phyloP scores from a whole-genome alignment of 2,329 filamentous ascomycete genomes.

The Fonsecaea erecta region DNA sequence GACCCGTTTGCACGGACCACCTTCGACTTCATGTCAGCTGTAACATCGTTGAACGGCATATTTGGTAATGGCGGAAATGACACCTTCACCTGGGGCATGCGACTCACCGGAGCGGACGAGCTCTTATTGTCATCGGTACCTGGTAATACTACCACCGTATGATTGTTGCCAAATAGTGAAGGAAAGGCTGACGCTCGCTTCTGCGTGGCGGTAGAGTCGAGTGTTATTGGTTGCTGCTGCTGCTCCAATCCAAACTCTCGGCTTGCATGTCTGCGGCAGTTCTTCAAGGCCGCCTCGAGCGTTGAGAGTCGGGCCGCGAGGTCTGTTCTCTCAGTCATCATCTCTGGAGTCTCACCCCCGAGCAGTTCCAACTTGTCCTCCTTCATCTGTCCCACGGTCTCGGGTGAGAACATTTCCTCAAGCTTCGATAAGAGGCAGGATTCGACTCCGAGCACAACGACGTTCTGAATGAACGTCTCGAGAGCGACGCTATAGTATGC shows the following conservation, averaged over 20 bases:
- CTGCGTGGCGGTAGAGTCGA: neutral
- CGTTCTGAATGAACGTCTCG: constrained; percentile 45
- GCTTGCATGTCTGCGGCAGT: constrained; percentile 16
- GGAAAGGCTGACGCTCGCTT: too few species aligned
- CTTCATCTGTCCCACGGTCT: constrained; percentile 42
- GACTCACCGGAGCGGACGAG: neutral
- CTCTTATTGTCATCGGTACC: neutral
- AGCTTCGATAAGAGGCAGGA: constrained; percentile 46
- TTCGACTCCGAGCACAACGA: constrained; percentile 46
- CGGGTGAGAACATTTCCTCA: constrained; percentile 43
- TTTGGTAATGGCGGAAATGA: neutral
- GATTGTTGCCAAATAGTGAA: neutral
- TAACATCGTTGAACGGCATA: neutral
- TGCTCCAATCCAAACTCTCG: neutral
- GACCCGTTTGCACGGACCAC: too few species aligned
- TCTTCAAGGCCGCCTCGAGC: constrained; percentile 14
- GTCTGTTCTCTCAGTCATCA: constrained; percentile 33
- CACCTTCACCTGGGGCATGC: neutral
- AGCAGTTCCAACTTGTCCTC: constrained; percentile 37
- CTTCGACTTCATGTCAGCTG: neutral
- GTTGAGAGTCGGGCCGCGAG: constrained; percentile 12
- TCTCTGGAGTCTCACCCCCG: constrained; percentile 39
- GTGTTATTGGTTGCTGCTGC: neutral
- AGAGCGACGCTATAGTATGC: constrained; percentile 40
- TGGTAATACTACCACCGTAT: too few species aligned